Conservation (phyloP, 2,329 filamentous ascomycete genomes). For the Arachnomyces sp. region DNA sequence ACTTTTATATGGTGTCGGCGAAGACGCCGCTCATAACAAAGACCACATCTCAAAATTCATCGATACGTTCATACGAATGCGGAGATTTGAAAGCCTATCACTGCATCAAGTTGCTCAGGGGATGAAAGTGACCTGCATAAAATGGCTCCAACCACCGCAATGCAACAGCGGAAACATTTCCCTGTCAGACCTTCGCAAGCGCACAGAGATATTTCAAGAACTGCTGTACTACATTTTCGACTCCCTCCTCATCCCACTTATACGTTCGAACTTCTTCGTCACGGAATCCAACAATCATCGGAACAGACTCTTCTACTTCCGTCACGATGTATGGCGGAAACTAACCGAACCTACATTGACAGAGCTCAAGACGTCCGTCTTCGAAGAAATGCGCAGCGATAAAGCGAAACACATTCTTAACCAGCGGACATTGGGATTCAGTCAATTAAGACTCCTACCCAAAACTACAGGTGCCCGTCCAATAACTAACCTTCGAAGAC, state of each 20-base stretch:
- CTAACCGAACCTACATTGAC: conserved; percentile 65
- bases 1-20: conserved; percentile 59
- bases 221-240: conserved; percentile 91
- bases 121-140: conserved; percentile 61
- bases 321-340: conserved; percentile 81
- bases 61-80: conserved; percentile 67
- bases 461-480: conserved; percentile 69
- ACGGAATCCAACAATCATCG: conserved; percentile 79
- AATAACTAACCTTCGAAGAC: conserved; percentile 75
- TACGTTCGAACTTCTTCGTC: conserved; percentile 84
- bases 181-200: conserved; percentile 63
- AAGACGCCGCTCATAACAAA: conserved; percentile 52
- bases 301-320: conserved; percentile 83
- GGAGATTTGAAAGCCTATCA: conserved; percentile 71
- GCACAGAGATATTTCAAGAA: conserved; percentile 70
- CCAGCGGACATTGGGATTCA: conserved; percentile 61
- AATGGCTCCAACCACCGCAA: conserved; percentile 61
- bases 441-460: conserved; percentile 71
- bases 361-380: conserved; percentile 61
- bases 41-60: conserved; percentile 55
- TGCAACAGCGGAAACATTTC: conserved; percentile 42
- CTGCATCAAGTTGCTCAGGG: conserved; percentile 70
- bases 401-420: conserved; percentile 52
- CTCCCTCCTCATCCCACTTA: conserved; percentile 77
- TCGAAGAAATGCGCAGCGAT: conserved; percentile 62